Base-by-base conservation (phyloP, 805 yeast genomes). In the Kodamaea neixiangensis region DNA sequence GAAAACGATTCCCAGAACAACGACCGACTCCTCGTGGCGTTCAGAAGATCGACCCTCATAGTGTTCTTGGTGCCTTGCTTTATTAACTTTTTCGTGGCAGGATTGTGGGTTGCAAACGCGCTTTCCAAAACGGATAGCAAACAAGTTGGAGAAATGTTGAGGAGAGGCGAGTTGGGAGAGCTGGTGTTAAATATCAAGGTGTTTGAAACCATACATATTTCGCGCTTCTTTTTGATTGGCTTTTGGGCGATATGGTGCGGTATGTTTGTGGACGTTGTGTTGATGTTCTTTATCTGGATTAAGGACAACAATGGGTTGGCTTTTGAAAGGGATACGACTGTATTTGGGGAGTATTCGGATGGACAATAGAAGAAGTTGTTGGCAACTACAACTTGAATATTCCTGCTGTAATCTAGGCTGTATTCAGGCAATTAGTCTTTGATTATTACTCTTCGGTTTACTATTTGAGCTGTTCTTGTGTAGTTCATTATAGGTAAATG, bases 231-330 rank as follows among this genome's bases (percentile, higher is more conserved):
- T 42, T 9, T 21, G 25, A n/a, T 20, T 17, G n/a, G 18, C 7
- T 18, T 34, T 17, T 58, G 62, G 62, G 46, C 48, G 25, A 35
- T 46, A n/a, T 50, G 51, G 43, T 13, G 54, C 7, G 20, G 48
- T 11, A 42, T 53, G 39, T 54, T 61, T 44, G 9, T 52, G 10
- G 21, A 50, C 13, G 51, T 66, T 52, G 21, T 48, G 6, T 35
- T 49, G 13, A 37, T 67, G 13, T 68, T 60, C 51, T 56, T 51
- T 47, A 62, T 67, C 44, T 68, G 72, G 73, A 58, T 67, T 37
- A 66, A 57, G 44, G 64, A 62, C 35, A 67, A 67, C 51, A 58
- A 59, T 50, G 73, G 70, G 7, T 57, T 67, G 47, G 50, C 64
- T 17, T 49, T 64, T 14, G 68, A 67, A 44, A 13, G 59, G 5